Evolutionary conservation across 2,329 filamentous ascomycete species (phyloP), one percentile per base, ranked within the genome.

Genomic region (Fusarium xylarioides): DNA sequence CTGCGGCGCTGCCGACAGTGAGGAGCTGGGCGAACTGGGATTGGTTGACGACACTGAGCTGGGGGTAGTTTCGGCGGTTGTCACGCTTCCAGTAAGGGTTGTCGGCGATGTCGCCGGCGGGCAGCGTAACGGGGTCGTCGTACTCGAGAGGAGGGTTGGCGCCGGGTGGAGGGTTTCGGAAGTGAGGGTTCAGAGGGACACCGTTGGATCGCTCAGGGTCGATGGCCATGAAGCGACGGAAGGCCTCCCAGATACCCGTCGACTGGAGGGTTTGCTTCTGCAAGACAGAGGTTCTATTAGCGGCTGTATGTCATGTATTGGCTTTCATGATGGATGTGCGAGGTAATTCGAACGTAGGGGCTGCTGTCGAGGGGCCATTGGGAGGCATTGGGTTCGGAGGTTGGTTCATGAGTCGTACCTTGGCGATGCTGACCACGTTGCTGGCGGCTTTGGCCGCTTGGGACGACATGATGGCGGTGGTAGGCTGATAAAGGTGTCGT

Each of bases 251-350:
- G 83, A 98, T 86, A 44, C 96, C 96, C 43, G 88, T 90, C 57
- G 95, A 96, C 81, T 97, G 93, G 73, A 98, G 87, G 40, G 95
- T 97, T 86, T 99, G 95, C 93, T 98, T 98, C 95, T 99, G 79
- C 47, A 40, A 26, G 37, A 47, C 35, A 58, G 63, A 46, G 38
- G 60, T 74, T 79, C 76, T 76, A 66, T 70, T 68, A 71, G 71
- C 70, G 26, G 26, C 28, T 53, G 47, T n/a, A 30, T 46, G 34
- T 50, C 42, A 53, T 56, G 63, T 61, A 28, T 28, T 23, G 30
- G 63, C n/a, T 54, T 23, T 56, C 55, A 67, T 67, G 50, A 56
- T 60, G 55, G 53, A 56, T 57, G 55, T 60, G 61, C 46, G 71
- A 70, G 74, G 70, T 57, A 64, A 70, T 58, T 75, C 63, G 66